Base-by-base conservation (phyloP, 768 basidiomycete species). In the Coprinopsis sp. region DNA sequence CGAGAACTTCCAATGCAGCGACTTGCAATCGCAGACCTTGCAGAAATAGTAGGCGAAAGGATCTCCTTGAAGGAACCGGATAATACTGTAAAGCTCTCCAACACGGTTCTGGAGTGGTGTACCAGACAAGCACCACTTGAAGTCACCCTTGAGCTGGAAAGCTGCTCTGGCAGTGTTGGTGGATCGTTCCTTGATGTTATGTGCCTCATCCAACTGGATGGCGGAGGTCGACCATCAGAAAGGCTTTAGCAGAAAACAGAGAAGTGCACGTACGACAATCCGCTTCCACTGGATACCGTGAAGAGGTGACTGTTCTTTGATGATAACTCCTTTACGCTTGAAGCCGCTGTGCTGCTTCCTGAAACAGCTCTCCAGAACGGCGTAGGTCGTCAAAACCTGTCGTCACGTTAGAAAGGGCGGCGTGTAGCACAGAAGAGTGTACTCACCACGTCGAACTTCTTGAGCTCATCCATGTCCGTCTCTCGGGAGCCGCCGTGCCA, bases 91-190 rank as follows among this genome's bases (percentile, higher is more conserved):
- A 40, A 99, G 68, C 62, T 99, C 96, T 53, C 96, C 96, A n/a
- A 99, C 96, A 54, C 96, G 85, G 59, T 97, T 97, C 64, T 99
- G 95, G 7, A 99, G 71, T 0, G 95, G 95, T 5, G 95, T 97
- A 4, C 94, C 94, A 25, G 93, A 96, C 23, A 99, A 72, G 66
- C 96, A 99, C 96, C 96, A 99, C 50, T 81, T 82, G 54, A 79
- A 91, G 39, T 78, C 78, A 45, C 85, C 79, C 53, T 84, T 65
- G 10, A 99, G 72, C 46, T 92, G 87, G 61, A 99, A 99, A 0
- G 91, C 79, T n/a, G 93, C 94, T 64, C 95, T 97, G 1, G 95
- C 94, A 0, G 95, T 97, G 60, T 95, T 97, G 1, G 91, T 93
- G 3, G 81, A 69, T 3, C 95, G 81, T 60, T 98, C 95, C 59